Evolutionary conservation across 352 stramenopile genomes (phyloP).

Genomic region (Blastocystis sp.): DNA sequence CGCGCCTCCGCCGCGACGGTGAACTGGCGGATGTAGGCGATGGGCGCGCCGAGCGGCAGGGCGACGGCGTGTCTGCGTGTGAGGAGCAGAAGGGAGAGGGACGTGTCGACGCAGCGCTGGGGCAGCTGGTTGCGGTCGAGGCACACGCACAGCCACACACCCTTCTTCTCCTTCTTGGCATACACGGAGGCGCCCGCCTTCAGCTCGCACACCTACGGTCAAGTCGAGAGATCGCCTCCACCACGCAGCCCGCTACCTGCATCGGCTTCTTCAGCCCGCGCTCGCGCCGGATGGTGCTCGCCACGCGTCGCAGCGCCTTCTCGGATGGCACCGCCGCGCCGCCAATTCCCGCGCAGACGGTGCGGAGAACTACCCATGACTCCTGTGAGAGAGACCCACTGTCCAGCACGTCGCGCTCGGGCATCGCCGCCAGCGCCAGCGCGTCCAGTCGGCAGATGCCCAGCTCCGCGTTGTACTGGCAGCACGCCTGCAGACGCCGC

Average conservation of each 20-base stretch:
- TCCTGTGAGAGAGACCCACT: not conserved
- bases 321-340: not conserved
- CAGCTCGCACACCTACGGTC: slow-evolving; percentile 11
- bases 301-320: slow-evolving; percentile 17
- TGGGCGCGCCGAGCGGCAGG: not conserved
- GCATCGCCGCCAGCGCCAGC: not conserved
- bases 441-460: slow-evolving; percentile 57
- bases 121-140: slow-evolving; percentile 60
- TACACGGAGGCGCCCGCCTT: slow-evolving; percentile 30
- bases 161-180: slow-evolving; percentile 17
- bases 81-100: not conserved
- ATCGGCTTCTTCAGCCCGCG: slow-evolving; percentile 20
- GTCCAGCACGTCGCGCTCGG: not conserved
- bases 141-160: slow-evolving; percentile 36
- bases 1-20: not conserved
- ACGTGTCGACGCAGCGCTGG: slow-evolving; percentile 47
- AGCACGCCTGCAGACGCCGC: not conserved
- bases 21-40: slow-evolving; percentile 32
- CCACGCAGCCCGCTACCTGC: slow-evolving; percentile 44
- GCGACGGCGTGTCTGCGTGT: slow-evolving; percentile 19
- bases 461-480: slow-evolving; percentile 36
- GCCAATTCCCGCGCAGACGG: slow-evolving; percentile 26
- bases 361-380: slow-evolving; percentile 14
- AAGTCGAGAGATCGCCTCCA: not conserved
- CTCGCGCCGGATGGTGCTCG: not conserved